Evolutionary conservation across 495 filamentous ascomycete species (phyloP).

Genomic region (Annulohypoxylon moriforme): DNA sequence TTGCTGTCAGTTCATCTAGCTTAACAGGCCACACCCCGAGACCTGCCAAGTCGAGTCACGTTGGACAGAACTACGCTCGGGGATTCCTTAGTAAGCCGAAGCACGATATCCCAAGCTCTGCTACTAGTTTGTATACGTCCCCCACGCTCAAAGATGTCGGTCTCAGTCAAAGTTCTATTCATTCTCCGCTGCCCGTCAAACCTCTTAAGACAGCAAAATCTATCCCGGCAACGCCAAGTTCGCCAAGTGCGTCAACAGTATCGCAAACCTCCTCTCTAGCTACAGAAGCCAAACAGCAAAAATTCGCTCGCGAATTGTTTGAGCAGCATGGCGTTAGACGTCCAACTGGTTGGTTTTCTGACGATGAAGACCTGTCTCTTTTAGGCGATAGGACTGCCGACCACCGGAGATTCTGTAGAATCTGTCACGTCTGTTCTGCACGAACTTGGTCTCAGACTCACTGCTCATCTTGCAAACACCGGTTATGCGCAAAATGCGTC

Average conservation of each 20-base stretch:
- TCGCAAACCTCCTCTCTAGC: slow-evolving; percentile 20
- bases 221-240: slow-evolving; percentile 10
- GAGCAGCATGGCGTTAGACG: slow-evolving; percentile 50
- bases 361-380: slow-evolving; percentile 49
- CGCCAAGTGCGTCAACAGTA: slow-evolving; percentile 11
- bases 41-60: slow-evolving; percentile 2
- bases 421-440: slow-evolving; percentile 55
- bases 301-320: slow-evolving; percentile 50
- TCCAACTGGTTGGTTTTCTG: slow-evolving; percentile 56
- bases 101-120: slow-evolving; percentile 1
- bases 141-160: slow-evolving; percentile 1
- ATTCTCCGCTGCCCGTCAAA: neutral
- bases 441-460: slow-evolving; percentile 47
- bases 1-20: slow-evolving; percentile 4
- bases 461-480: slow-evolving; percentile 55
- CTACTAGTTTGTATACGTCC: slow-evolving; percentile 12
- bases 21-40: neutral
- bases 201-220: slow-evolving; percentile 1
- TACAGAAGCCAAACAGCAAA: slow-evolving; percentile 34
- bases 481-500: slow-evolving; percentile 48
- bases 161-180: neutral
- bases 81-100: slow-evolving; percentile 2
- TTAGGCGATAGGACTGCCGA: slow-evolving; percentile 48
- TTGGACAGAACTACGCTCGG: slow-evolving; percentile 22
- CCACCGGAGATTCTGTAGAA: slow-evolving; percentile 41